Evolutionary conservation across 371 early-diverging fungal genomes (phyloP).

Genomic region (Entomophthora muscae): DNA sequence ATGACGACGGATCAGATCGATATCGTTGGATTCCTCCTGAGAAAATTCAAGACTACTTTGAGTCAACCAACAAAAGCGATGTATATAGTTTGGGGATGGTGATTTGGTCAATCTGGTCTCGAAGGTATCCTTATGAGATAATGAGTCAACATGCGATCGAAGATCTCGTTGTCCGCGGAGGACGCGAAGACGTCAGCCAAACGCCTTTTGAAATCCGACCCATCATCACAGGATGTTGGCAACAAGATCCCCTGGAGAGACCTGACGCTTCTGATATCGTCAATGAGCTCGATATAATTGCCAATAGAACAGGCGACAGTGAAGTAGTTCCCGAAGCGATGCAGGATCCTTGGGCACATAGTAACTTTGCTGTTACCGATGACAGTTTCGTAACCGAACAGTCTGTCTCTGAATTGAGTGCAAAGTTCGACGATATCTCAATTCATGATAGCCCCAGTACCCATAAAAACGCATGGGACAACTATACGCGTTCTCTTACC

Average conservation of each 20-base stretch:
- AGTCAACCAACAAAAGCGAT: constrained; percentile 3
- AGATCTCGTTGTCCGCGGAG: constrained; percentile 4
- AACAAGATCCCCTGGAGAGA: constrained; percentile 4
- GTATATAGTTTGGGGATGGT: constrained; percentile 8
- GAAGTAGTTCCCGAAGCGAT: constrained; percentile 1
- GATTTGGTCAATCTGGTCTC: constrained; percentile 6
- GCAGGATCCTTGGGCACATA: background rate
- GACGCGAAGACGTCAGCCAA: constrained; percentile 4
- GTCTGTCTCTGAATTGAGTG: background rate
- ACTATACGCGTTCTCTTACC: background rate
- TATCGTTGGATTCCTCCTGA: constrained; percentile 8
- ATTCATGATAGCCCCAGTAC: background rate
- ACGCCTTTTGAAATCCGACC: background rate
- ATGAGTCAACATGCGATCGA: constrained; percentile 5
- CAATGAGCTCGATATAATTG: background rate
- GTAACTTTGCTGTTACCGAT: background rate
- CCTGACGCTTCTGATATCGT: constrained; percentile 4
- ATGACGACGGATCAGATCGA: constrained; percentile 4
- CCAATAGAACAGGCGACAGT: background rate
- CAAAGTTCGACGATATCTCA: background rate
- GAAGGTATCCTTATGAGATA: constrained; percentile 4
- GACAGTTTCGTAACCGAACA: background rate
- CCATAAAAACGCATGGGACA: background rate
- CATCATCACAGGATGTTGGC: constrained; percentile 4
- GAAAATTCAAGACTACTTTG: background rate